Percentiles rank a stretch among this genome's conserved stretches.
Conservation (phyloP, 83 land plant genomes). For the Picea abies region DNA sequence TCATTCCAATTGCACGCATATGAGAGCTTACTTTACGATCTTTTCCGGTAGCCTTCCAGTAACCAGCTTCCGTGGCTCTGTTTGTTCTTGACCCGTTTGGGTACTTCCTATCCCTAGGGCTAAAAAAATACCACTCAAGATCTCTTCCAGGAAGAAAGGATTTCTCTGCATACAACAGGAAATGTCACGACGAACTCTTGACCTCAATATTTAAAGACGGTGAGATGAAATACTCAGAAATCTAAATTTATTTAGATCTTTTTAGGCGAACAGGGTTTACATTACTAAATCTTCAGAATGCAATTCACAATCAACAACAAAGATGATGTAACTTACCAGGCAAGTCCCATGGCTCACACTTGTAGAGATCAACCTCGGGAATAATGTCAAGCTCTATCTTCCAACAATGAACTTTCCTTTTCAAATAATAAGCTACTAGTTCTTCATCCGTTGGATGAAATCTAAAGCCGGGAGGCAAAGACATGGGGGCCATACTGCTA, state of each 20-base stretch:
- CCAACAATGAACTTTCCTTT: slow-evolving; percentile 16
- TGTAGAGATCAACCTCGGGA: slow-evolving; percentile 16
- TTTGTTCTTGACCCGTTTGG: slow-evolving; percentile 27
- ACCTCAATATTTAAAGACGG: no score
- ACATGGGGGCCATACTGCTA: slow-evolving; percentile 4
- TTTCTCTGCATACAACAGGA: slow-evolving; percentile 2
- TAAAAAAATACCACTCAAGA: slow-evolving; percentile 23
- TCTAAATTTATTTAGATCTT: no score
- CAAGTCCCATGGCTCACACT: slow-evolving; percentile 17
- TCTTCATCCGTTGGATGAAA: slow-evolving; percentile 18
- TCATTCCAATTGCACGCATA: slow-evolving; percentile 18
- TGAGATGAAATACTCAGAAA: no score
- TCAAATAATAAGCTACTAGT: slow-evolving; percentile 18
- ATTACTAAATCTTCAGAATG: no score
- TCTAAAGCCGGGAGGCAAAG: slow-evolving; percentile 22
- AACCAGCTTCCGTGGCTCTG: slow-evolving; percentile 29
- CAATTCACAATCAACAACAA: no score
- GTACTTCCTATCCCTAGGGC: slow-evolving; percentile 22
- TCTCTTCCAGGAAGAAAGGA: slow-evolving; percentile 15
- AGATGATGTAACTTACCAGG: slow-evolving; percentile 9
- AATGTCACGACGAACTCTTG: no score
- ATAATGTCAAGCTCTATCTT: slow-evolving; percentile 14
- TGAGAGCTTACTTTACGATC: slow-evolving; percentile 17
- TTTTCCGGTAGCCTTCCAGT: slow-evolving; percentile 30
- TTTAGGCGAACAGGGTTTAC: no score